Percentiles rank a stretch among this genome's conserved stretches.
phyloP scores from a whole-genome alignment of 192 early-diverging fungal species.

The Coemansia pectinata region DNA sequence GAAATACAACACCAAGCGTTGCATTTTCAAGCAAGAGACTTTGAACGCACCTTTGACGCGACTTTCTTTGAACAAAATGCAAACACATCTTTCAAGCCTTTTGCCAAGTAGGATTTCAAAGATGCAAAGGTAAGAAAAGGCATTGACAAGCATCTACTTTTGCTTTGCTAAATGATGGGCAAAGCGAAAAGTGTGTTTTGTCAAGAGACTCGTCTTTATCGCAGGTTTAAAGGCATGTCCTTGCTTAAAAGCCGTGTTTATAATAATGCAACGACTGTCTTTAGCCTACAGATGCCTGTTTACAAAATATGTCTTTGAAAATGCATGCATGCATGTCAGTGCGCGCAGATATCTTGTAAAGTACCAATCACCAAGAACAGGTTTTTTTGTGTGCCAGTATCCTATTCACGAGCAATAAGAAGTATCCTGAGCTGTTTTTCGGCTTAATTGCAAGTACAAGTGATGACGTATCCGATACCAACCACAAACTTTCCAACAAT shows the following conservation, averaged over 20 bases:
- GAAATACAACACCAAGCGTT: neutral
- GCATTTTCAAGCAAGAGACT: neutral
- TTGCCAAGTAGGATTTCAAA: neutral
- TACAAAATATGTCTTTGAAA: neutral
- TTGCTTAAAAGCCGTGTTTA: neutral
- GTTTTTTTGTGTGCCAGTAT: neutral
- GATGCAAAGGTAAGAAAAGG: neutral
- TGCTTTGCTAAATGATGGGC: neutral
- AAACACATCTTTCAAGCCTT: neutral
- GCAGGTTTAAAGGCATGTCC: neutral
- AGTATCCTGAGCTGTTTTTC: neutral
- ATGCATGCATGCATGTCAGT: neutral
- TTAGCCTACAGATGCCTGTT: neutral
- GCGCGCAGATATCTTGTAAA: neutral
- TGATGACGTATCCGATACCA: neutral
- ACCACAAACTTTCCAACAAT: neutral
- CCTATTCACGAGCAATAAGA: neutral
- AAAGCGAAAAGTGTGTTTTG: conserved; percentile 1
- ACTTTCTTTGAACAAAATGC: neutral
- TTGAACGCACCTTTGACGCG: neutral
- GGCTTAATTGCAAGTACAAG: neutral
- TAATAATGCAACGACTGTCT: neutral
- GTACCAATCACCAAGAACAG: neutral
- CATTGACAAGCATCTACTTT: neutral
- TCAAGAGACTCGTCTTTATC: neutral